These are phyloP conservation scores for Alternaria burnsii DNA, from an alignment of 2,329 filamentous ascomycete species.

Conservation along the genomic window DNA sequence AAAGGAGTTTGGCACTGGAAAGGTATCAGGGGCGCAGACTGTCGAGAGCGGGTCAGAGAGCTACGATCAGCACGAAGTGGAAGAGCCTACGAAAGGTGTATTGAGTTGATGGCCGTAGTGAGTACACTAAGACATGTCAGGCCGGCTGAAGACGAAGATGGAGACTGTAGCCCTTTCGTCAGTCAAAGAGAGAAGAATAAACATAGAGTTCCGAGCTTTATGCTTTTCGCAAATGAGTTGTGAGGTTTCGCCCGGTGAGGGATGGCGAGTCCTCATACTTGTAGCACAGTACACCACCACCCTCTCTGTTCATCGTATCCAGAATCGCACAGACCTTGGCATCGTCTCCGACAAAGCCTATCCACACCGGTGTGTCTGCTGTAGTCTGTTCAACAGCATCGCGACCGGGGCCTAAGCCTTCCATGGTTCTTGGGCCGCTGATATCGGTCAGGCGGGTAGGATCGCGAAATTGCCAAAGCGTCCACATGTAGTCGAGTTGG, in stretches of 20 bases:
- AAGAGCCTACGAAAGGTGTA: not conserved
- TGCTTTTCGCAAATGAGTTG: not conserved
- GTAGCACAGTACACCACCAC: not conserved
- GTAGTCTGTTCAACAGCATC: not conserved
- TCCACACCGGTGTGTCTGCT: not conserved
- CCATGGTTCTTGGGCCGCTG: not conserved
- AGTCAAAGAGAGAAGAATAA: not conserved
- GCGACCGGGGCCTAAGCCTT: not conserved
- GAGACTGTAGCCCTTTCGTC: not conserved
- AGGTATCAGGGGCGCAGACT: not conserved
- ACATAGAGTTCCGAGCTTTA: not conserved
- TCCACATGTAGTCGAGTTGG: constrained; percentile 3
- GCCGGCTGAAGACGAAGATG: not conserved
- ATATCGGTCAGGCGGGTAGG: not conserved
- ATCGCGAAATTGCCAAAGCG: not conserved
- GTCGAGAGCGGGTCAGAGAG: not conserved
- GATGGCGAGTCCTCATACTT: not conserved
- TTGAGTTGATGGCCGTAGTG: not conserved
- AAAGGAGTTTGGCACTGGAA: constrained; percentile 59
- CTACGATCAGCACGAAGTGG: not conserved
- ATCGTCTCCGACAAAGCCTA: not conserved
- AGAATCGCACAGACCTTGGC: not conserved
- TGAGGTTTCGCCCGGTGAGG: not conserved
- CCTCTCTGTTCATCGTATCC: not conserved
- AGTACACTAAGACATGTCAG: not conserved